Percentiles rank a stretch among this genome's conserved stretches.
Conservation (phyloP, 345 rosid species). For the Toxicodendron radicans region DNA sequence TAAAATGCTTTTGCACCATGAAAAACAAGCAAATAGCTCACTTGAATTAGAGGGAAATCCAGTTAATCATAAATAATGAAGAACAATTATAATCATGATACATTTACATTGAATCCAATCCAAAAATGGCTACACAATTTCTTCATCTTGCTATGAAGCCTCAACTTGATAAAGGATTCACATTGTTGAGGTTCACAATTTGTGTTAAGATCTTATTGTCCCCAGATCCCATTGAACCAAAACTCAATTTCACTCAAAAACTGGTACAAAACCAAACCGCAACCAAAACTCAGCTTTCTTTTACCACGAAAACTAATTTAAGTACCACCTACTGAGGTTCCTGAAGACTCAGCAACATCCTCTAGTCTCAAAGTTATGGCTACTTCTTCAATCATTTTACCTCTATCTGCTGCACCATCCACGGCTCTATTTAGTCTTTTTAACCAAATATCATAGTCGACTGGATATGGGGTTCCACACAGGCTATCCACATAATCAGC, state of each 20-base stretch:
- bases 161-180: constrained; percentile 4
- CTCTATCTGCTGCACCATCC: constrained; percentile 47
- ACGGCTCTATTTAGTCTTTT: constrained; percentile 48
- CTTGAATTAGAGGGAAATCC: not conserved
- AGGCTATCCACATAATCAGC: constrained; percentile 73
- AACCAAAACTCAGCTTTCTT: not conserved
- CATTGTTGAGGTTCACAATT: not conserved
- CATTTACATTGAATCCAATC: constrained; percentile 11
- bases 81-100: not conserved
- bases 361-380: constrained; percentile 27
- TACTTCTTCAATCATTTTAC: constrained; percentile 51
- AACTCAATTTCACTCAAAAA: not conserved
- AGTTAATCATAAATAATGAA: not conserved
- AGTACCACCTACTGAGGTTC: constrained; percentile 28
- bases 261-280: not conserved
- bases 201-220: not conserved
- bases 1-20: no score
- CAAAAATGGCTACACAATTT: not conserved
- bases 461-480: constrained; percentile 67
- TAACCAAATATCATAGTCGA: constrained; percentile 61
- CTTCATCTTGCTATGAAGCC: not conserved
- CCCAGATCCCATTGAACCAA: not conserved
- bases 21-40: no score
- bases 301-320: not conserved
- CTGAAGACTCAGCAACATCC: constrained; percentile 42